phyloP scores from a whole-genome alignment of 2,329 filamentous ascomycete genomes.

The Ustulina deusta region DNA sequence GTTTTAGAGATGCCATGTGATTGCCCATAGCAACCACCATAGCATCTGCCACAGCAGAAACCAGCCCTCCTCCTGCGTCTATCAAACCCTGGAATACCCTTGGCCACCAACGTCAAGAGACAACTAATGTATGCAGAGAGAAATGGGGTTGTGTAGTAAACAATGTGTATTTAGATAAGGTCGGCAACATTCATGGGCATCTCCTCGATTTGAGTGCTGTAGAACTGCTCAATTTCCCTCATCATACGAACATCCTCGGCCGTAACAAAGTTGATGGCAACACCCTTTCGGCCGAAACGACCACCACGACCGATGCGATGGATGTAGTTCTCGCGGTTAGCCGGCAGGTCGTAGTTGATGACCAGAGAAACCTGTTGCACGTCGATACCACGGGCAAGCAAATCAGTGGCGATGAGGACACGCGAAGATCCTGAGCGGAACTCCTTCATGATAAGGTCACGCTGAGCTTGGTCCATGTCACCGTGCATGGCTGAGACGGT shows the following conservation, averaged over 20 bases:
- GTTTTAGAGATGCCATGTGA: slow-evolving; percentile 37
- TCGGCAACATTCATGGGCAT: slow-evolving; percentile 97
- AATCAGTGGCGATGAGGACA: slow-evolving; percentile 97
- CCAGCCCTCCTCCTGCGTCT: slow-evolving; percentile 39
- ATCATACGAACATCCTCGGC: slow-evolving; percentile 99
- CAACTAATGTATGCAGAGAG: slow-evolving; percentile 46
- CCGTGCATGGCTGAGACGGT: slow-evolving; percentile 99
- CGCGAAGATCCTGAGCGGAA: slow-evolving; percentile 98
- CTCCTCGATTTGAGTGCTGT: slow-evolving; percentile 99
- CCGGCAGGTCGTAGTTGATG: slow-evolving; percentile 99
- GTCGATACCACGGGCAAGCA: slow-evolving; percentile 99
- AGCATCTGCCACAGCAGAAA: slow-evolving; percentile 32
- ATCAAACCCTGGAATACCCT: slow-evolving; percentile 48
- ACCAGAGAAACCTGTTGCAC: slow-evolving; percentile 99
- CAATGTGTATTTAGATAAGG: slow-evolving; percentile 70
- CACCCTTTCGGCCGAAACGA: slow-evolving; percentile 99
- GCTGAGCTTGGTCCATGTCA: slow-evolving; percentile 98
- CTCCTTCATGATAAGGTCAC: slow-evolving; percentile 99
- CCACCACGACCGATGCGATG: slow-evolving; percentile 99
- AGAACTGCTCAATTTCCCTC: slow-evolving; percentile 99
- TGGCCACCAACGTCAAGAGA: slow-evolving; percentile 45
- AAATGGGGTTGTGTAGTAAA: slow-evolving; percentile 42
- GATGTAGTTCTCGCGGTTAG: slow-evolving; percentile 99
- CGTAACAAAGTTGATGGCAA: slow-evolving; percentile 99
- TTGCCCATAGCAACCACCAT: slow-evolving; percentile 41